Conservation (phyloP, 1,284 basidiomycete genomes). For the Tylopilus orsonianus region DNA sequence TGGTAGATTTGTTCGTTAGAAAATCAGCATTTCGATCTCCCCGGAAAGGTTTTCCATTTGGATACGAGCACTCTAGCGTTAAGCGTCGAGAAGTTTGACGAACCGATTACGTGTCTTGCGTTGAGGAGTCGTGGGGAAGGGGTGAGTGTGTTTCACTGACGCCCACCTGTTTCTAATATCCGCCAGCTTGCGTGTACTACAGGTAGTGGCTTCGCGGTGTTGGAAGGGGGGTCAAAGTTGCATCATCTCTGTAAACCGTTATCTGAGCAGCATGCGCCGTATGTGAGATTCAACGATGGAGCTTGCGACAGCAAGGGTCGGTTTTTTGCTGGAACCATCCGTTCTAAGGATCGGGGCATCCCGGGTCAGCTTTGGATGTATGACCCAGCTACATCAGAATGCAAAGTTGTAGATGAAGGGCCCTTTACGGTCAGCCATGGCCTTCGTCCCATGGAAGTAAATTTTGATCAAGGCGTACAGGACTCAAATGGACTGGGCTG, state of each 20-base stretch:
- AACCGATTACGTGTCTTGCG: conserved; percentile 25
- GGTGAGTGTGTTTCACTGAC: conserved; percentile 7
- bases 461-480: conserved; percentile 6
- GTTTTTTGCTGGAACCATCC: conserved; percentile 64
- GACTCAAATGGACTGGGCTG: conserved; percentile 26
- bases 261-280: conserved; percentile 37
- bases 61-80: conserved; percentile 17
- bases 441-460: no score
- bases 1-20: conserved; percentile 39
- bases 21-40: conserved; percentile 1
- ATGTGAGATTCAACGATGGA: conserved; percentile 69
- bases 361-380: conserved; percentile 60
- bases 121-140: conserved; percentile 16
- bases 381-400: conserved; percentile 48
- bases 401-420: conserved; percentile 56
- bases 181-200: conserved; percentile 22
- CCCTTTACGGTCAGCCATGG: conserved; percentile 57
- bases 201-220: conserved; percentile 23
- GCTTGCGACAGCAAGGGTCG: conserved; percentile 63
- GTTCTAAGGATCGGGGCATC: conserved; percentile 47
- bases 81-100: conserved; percentile 24
- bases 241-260: conserved; percentile 46
- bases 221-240: conserved; percentile 17
- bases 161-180: background rate
- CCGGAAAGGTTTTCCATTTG: conserved; percentile 24